A percentile compares a stretch with the other conserved stretches of the same genome.
Evolutionary conservation across 2,329 filamentous ascomycete genomes (phyloP).

Genomic region (Cercospora zeina): DNA sequence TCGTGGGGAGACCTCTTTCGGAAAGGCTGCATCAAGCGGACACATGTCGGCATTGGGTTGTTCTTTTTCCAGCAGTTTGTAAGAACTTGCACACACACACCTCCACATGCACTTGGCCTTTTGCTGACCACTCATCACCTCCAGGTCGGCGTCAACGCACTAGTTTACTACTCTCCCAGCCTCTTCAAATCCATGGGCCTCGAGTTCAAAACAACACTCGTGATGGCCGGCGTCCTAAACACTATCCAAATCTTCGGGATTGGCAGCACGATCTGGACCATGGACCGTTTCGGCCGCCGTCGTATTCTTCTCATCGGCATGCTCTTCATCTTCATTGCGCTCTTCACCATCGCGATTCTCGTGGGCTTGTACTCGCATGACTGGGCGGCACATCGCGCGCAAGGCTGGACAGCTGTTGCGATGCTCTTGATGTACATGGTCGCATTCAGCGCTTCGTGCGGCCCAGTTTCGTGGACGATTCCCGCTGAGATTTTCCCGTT

Average conservation of each 20-base stretch:
- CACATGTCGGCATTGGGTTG: constrained; percentile 54
- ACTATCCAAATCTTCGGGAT: constrained; percentile 48
- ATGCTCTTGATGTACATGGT: constrained; percentile 38
- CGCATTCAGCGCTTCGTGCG: constrained; percentile 59
- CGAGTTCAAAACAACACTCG: constrained; percentile 42
- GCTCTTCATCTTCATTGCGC: constrained; percentile 51
- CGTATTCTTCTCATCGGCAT: constrained; percentile 48
- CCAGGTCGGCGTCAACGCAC: constrained; percentile 46
- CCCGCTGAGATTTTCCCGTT: constrained; percentile 64
- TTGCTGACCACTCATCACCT: constrained; percentile 35
- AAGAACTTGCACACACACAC: neutral
- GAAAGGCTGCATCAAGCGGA: constrained; percentile 49
- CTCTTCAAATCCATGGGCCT: constrained; percentile 48
- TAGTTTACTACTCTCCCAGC: constrained; percentile 54
- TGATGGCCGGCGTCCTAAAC: constrained; percentile 48
- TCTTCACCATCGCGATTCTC: constrained; percentile 55
- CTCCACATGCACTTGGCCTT: no score
- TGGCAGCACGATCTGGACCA: constrained; percentile 45
- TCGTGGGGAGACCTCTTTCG: constrained; percentile 53
- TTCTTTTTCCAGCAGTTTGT: constrained; percentile 56
- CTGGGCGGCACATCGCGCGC: constrained; percentile 47
- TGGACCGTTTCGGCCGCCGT: constrained; percentile 47
- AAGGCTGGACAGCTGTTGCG: constrained; percentile 46
- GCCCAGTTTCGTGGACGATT: constrained; percentile 38
- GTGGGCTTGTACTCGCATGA: constrained; percentile 55